These are phyloP conservation scores for Microcyclospora tardicrescens DNA, from an alignment of 2,329 filamentous ascomycete species.

Conservation along the genomic window DNA sequence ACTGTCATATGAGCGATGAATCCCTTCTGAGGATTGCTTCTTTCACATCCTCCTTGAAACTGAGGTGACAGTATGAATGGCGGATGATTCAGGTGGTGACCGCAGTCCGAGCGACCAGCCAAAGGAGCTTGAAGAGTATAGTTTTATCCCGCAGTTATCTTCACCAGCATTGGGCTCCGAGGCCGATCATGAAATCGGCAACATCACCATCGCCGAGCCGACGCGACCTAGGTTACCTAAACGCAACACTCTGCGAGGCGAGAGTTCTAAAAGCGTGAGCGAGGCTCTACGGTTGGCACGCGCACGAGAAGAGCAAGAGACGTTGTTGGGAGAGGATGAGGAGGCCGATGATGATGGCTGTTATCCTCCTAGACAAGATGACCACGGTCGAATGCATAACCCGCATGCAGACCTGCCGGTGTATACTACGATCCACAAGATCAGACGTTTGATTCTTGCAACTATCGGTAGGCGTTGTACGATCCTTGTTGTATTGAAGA, in stretches of 20 bases:
- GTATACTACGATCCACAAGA: constrained; percentile 61
- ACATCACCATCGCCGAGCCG: constrained; percentile 18
- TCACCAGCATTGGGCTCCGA: too few species aligned
- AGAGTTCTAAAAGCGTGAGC: constrained; percentile 23
- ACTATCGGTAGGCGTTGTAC: constrained; percentile 27
- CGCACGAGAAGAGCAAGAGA: constrained; percentile 36
- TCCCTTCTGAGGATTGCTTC: too few species aligned
- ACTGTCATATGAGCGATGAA: too few species aligned
- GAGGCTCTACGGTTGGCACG: constrained; percentile 28
- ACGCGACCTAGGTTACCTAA: constrained; percentile 16
- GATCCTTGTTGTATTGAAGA: background rate
- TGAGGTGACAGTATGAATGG: constrained; percentile 1
- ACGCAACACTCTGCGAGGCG: constrained; percentile 15
- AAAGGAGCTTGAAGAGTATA: constrained; percentile 4
- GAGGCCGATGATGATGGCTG: constrained; percentile 35
- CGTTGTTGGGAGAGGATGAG: constrained; percentile 32
- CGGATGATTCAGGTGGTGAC: background rate
- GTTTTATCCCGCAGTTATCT: too few species aligned
- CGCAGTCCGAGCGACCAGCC: constrained; percentile 1
- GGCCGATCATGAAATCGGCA: constrained; percentile 1
- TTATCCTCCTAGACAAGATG: constrained; percentile 25
- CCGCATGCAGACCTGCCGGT: constrained; percentile 53
- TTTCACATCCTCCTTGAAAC: too few species aligned
- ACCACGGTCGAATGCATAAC: constrained; percentile 35
- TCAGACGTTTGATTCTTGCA: constrained; percentile 33